These are phyloP conservation scores for Lonicera japonica DNA, from an alignment of 129 eudicot genomes.

Conservation along the genomic window DNA sequence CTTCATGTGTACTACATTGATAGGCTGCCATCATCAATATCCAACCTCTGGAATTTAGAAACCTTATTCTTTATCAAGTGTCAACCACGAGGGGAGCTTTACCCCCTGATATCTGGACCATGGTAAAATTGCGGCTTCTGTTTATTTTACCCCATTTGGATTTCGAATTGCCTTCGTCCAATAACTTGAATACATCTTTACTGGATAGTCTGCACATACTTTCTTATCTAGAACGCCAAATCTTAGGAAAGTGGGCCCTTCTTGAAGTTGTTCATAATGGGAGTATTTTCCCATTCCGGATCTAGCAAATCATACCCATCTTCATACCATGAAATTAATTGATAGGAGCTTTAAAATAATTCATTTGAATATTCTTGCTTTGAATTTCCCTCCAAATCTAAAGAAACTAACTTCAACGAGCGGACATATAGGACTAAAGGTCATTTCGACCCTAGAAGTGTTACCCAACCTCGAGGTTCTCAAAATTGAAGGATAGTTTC, in stretches of 20 bases:
- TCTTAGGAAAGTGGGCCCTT: slow-evolving; percentile 7
- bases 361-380: slow-evolving; percentile 5
- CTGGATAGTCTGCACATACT: slow-evolving; percentile 6
- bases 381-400: slow-evolving; percentile 24
- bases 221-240: slow-evolving; percentile 4
- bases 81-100: not conserved
- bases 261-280: not conserved
- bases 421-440: slow-evolving; percentile 14
- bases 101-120: slow-evolving; percentile 6
- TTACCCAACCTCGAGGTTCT: slow-evolving; percentile 28
- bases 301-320: not conserved
- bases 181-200: not conserved
- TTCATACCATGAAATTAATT: slow-evolving; percentile 3
- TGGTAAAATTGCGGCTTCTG: slow-evolving; percentile 10
- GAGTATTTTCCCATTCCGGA: slow-evolving; percentile 3
- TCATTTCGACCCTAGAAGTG: slow-evolving; percentile 12
- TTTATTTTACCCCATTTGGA: slow-evolving; percentile 8
- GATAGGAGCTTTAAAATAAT: slow-evolving; percentile 13
- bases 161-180: slow-evolving; percentile 7
- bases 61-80: slow-evolving; percentile 4
- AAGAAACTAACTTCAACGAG: slow-evolving; percentile 23
- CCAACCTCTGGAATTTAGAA: slow-evolving; percentile 19
- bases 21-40: slow-evolving; percentile 4
- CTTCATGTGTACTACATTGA: not conserved
- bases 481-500: slow-evolving; percentile 17